These are phyloP conservation scores for Golovinomyces cichoracearum DNA, from an alignment of 2,329 filamentous ascomycete genomes.

Conservation along the genomic window DNA sequence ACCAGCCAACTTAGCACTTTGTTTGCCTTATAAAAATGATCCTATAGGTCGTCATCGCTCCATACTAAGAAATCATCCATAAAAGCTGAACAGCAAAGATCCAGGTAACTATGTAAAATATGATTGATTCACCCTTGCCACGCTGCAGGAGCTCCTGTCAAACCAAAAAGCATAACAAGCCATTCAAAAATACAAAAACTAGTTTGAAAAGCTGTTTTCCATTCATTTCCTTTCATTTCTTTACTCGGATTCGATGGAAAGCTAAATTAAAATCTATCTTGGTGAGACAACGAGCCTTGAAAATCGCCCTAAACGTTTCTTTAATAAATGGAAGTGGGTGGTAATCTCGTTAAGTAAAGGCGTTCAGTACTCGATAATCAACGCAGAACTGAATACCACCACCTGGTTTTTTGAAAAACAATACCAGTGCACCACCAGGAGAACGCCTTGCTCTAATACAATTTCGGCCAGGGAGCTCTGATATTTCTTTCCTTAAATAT, in stretches of 20 bases:
- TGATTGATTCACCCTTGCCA: not conserved
- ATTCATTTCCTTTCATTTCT: not conserved
- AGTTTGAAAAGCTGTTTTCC: constrained; percentile 1
- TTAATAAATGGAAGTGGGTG: not conserved
- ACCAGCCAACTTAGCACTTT: not conserved
- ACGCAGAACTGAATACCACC: not conserved
- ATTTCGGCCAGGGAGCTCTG: not conserved
- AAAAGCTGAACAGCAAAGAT: not conserved
- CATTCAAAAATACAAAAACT: not conserved
- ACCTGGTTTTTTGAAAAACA: not conserved
- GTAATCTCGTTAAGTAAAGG: not conserved
- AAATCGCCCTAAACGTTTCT: not conserved
- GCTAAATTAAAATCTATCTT: not conserved
- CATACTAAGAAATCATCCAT: not conserved
- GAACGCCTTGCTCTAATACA: not conserved
- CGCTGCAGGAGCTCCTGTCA: not conserved
- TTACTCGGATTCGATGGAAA: not conserved
- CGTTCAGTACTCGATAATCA: not conserved
- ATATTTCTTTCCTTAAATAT: not conserved
- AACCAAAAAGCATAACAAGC: not conserved
- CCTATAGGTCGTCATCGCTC: not conserved
- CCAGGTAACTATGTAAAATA: not conserved
- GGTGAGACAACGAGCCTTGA: not conserved
- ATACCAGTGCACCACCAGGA: not conserved
- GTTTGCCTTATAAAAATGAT: not conserved